Percentiles rank a stretch among this genome's conserved stretches.
These are phyloP conservation scores for Arthrobotrys iridis DNA, from an alignment of 2,329 filamentous ascomycete genomes.

Conservation along the genomic window DNA sequence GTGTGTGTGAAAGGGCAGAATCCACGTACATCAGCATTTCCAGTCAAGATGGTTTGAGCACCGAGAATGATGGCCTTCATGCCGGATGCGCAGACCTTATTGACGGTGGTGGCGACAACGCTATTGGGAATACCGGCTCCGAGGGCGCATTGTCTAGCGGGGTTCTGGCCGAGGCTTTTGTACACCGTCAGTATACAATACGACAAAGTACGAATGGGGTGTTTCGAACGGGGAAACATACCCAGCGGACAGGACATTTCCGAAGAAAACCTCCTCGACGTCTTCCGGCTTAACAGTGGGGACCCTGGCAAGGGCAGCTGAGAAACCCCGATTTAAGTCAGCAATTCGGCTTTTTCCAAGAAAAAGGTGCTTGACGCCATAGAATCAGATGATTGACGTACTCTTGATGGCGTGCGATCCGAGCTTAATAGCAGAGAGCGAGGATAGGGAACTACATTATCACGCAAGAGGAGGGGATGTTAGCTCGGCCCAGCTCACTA, in stretches of 20 bases:
- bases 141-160: slow-evolving; percentile 92
- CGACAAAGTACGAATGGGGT: slow-evolving; percentile 2
- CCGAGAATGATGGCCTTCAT: slow-evolving; percentile 94
- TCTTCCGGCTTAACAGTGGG: slow-evolving; percentile 86
- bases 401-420: slow-evolving; percentile 93
- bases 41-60: slow-evolving; percentile 96
- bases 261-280: slow-evolving; percentile 96
- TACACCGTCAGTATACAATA: slow-evolving; percentile 49
- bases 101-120: slow-evolving; percentile 89
- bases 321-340: too few species aligned
- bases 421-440: slow-evolving; percentile 84
- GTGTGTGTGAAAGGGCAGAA: not conserved
- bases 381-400: slow-evolving; percentile 63
- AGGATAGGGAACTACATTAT: slow-evolving; percentile 78
- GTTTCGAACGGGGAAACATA: slow-evolving; percentile 66
- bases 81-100: slow-evolving; percentile 98
- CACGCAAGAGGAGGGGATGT: too few species aligned
- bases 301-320: slow-evolving; percentile 82
- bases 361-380: too few species aligned
- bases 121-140: slow-evolving; percentile 82
- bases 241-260: slow-evolving; percentile 97
- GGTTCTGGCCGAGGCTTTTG: slow-evolving; percentile 88
- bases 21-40: slow-evolving; percentile 75
- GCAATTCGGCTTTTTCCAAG: slow-evolving; percentile 1
- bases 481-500: slow-evolving; percentile 6